Base-by-base conservation (phyloP, 768 basidiomycete genomes). In the Rhizopogon vinicolor region DNA sequence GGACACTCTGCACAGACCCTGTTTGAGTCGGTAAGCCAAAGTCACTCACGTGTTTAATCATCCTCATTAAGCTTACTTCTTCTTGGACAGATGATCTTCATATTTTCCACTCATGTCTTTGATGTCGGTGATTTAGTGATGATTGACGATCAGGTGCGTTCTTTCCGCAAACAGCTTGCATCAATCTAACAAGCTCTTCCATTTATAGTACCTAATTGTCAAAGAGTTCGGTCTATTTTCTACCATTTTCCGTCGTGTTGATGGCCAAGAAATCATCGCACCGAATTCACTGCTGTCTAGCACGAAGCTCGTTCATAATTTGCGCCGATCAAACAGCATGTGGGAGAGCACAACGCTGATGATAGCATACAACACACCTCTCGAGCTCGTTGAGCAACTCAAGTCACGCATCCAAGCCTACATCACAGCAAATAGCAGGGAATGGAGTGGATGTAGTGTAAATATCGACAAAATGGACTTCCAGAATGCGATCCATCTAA, bases 91-190 rank as follows among this genome's bases (percentile, higher is more conserved):
- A 78, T 91, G 19, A 87, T 91, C 62, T 91, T 91, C 73, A 90
- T 91, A 56, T 90, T 91, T 67, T 87, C 86, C 1, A 91, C 89
- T 0, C 90, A 91, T 64, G 86, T 89, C n/a, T 91, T 87, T 60
- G 89, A 91, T 65, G 86, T 91, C 7, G 89, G 89, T 7, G 89
- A 92, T 62, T 70, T 91, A 31, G 85, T 91, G 7, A 81, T 91
- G 78, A 90, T 92, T 58, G 90, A 91, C 63, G 83, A 85, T 53
- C 80, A 84, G 68, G 83, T 78, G 67, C 45, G 57, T 56, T 31
- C 4, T 29, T 37, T 25, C 10, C 14, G 48, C 9, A 5, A 22
- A 37, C 48, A 49, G 14, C 14, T 49, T 37, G 35, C 9, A 37
- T 49, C 9, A 33, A 44, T 57, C 29, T 35, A 10, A 31, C 14